Conservation (phyloP, 306 rosid species). For the Cicer arietinum region DNA sequence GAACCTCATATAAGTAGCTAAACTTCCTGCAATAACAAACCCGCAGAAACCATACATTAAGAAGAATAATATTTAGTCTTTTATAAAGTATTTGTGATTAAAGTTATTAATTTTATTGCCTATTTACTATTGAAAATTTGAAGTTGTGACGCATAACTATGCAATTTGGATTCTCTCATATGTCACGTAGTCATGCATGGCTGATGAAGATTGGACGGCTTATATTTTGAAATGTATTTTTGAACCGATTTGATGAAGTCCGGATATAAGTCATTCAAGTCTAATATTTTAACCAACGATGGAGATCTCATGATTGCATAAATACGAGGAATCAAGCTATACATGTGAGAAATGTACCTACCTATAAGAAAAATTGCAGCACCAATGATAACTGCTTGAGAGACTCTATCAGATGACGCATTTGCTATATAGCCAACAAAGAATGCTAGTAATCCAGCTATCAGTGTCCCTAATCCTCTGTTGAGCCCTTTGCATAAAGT, state of each 20-base stretch:
- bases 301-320: background rate
- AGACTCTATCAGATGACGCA: conserved; percentile 48
- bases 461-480: conserved; percentile 88
- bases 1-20: conserved; percentile 86
- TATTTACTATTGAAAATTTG: too few relatives aligned
- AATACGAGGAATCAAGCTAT: background rate
- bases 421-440: conserved; percentile 65
- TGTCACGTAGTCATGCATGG: too few relatives aligned
- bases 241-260: too few relatives aligned
- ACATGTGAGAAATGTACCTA: conserved; percentile 63
- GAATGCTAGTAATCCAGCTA: conserved; percentile 86
- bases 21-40: conserved; percentile 67
- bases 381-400: conserved; percentile 75
- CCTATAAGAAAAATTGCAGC: conserved; percentile 83
- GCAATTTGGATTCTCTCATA: too few relatives aligned
- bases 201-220: too few relatives aligned
- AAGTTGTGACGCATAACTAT: too few relatives aligned
- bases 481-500: conserved; percentile 96
- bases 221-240: too few relatives aligned
- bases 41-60: background rate
- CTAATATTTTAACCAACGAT: background rate
- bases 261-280: too few relatives aligned
- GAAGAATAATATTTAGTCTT: background rate
- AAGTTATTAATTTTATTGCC: too few relatives aligned
- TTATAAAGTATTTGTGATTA: too few relatives aligned